phyloP scores from a whole-genome alignment of 1,139 yeast species.

The Pichia sp. region DNA sequence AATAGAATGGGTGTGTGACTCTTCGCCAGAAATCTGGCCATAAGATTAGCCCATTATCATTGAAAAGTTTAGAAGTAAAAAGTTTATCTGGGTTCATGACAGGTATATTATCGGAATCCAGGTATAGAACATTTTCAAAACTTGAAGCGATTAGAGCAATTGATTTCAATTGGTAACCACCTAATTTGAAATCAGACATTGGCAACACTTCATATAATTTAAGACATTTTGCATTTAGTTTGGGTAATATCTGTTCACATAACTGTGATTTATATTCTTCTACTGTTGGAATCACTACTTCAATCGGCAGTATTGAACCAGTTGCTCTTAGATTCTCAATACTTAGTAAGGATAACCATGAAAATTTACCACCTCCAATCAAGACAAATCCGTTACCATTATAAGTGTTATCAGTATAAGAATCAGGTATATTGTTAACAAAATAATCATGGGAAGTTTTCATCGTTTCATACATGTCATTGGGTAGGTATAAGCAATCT shows the following conservation, averaged over 20 bases:
- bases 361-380: slow-evolving; percentile 58
- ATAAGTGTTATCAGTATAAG: slow-evolving; percentile 38
- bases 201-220: slow-evolving; percentile 37
- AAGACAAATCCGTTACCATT: slow-evolving; percentile 54
- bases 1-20: slow-evolving; percentile 51
- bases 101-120: slow-evolving; percentile 57
- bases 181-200: slow-evolving; percentile 11
- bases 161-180: slow-evolving; percentile 55
- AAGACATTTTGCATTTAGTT: slow-evolving; percentile 42
- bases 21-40: slow-evolving; percentile 73
- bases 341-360: slow-evolving; percentile 49
- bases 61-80: slow-evolving; percentile 37
- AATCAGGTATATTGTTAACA: slow-evolving; percentile 43
- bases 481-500: slow-evolving; percentile 46
- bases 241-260: slow-evolving; percentile 42
- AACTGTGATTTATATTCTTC: slow-evolving; percentile 45
- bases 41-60: slow-evolving; percentile 38
- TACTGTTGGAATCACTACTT: slow-evolving; percentile 42
- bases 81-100: slow-evolving; percentile 46
- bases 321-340: slow-evolving; percentile 45
- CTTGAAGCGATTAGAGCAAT: slow-evolving; percentile 49
- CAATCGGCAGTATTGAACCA: slow-evolving; percentile 56
- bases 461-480: slow-evolving; percentile 42
- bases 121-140: slow-evolving; percentile 47
- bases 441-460: slow-evolving; percentile 47